phyloP scores from a whole-genome alignment of 495 filamentous ascomycete genomes.

The Penicillium canescens region DNA sequence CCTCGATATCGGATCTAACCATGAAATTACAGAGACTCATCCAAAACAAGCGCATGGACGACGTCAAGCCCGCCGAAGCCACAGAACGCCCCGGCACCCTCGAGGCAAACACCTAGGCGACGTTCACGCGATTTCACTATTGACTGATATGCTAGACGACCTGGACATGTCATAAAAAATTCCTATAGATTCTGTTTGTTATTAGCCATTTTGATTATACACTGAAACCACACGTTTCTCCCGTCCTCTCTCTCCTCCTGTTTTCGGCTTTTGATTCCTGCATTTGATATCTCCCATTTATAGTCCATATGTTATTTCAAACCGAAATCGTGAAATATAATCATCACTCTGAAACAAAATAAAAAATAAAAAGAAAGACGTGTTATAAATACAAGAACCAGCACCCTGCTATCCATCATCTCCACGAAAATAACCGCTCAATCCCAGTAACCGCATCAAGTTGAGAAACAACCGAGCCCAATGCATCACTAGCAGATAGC shows the following conservation, averaged over 20 bases:
- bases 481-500: too few relatives aligned
- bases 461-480: too few relatives aligned
- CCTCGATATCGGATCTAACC: neutral
- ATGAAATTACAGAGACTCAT: conserved; percentile 43
- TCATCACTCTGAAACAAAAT: too few relatives aligned
- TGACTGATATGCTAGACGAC: conserved; percentile 10
- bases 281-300: neutral
- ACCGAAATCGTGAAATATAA: neutral
- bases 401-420: too few relatives aligned
- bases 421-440: too few relatives aligned
- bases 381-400: too few relatives aligned
- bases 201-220: conserved; percentile 27
- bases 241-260: neutral
- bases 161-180: conserved; percentile 10
- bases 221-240: conserved; percentile 1
- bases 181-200: conserved; percentile 24
- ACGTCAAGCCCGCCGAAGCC: conserved; percentile 45
- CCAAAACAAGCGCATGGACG: conserved; percentile 48
- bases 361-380: too few relatives aligned
- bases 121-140: neutral
- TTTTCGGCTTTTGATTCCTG: neutral
- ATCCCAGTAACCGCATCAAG: too few relatives aligned
- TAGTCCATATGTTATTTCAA: neutral
- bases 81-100: conserved; percentile 47
- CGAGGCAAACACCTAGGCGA: conserved; percentile 31